Percentiles rank a stretch among this genome's conserved stretches.
These are phyloP conservation scores for Saururus chinensis DNA, from an alignment of 164 flowering plant species.

Conservation along the genomic window DNA sequence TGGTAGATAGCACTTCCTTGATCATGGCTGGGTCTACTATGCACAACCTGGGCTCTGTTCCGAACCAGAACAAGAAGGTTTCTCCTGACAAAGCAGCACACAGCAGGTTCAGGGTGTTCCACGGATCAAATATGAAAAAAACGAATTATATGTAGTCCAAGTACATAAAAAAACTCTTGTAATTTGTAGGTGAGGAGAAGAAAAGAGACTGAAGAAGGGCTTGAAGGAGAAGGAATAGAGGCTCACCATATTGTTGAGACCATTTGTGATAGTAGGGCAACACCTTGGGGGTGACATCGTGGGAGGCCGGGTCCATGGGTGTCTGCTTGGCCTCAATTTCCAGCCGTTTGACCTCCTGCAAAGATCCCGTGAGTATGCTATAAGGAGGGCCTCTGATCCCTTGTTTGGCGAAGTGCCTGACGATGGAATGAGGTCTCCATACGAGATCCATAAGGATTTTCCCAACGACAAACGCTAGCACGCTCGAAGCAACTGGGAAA, in stretches of 20 bases:
- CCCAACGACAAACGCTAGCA: slow-evolving; percentile 6
- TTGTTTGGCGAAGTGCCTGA: slow-evolving; percentile 16
- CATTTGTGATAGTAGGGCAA: slow-evolving; percentile 18
- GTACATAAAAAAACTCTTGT: background rate
- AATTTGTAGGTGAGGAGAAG: background rate
- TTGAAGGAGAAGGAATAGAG: background rate
- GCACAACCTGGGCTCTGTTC: slow-evolving; percentile 17
- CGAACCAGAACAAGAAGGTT: slow-evolving; percentile 24
- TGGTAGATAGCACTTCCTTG: slow-evolving; percentile 21
- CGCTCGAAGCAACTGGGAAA: background rate
- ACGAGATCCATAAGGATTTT: slow-evolving; percentile 6
- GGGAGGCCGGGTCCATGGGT: background rate
- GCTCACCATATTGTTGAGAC: slow-evolving; percentile 13
- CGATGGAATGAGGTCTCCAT: slow-evolving; percentile 20
- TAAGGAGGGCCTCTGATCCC: slow-evolving; percentile 12
- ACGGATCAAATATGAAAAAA: no score
- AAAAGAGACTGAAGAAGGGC: no score
- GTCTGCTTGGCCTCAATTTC: background rate
- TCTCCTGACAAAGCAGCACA: slow-evolving; percentile 17
- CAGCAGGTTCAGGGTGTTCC: no score
- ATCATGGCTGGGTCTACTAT: slow-evolving; percentile 17
- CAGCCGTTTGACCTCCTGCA: slow-evolving; percentile 1
- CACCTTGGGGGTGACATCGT: slow-evolving; percentile 8
- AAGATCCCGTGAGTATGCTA: background rate
- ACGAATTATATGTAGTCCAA: no score